phyloP scores from a whole-genome alignment of 2,329 filamentous ascomycete species.

The Botrytis byssoidea region DNA sequence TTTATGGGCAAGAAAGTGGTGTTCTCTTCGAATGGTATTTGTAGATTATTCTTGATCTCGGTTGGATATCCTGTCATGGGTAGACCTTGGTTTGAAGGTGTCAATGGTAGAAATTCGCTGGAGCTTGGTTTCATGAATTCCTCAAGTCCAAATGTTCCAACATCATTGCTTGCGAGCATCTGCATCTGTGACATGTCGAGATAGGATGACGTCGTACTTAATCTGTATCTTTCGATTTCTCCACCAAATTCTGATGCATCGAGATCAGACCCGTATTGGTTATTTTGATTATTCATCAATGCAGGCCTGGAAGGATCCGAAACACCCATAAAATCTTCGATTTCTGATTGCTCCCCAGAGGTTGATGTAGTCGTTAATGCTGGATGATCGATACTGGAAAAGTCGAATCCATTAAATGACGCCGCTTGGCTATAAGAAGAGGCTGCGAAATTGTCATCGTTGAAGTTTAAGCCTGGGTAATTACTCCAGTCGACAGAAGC shows the following conservation, averaged over 20 bases:
- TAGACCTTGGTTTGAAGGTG: slow-evolving; percentile 28
- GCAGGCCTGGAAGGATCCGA: slow-evolving; percentile 40
- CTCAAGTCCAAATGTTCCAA: slow-evolving; percentile 54
- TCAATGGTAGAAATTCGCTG: slow-evolving; percentile 21
- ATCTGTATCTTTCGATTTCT: slow-evolving; percentile 49
- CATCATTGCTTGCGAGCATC: slow-evolving; percentile 47
- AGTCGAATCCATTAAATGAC: slow-evolving; percentile 55
- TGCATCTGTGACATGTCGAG: slow-evolving; percentile 48
- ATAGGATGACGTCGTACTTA: slow-evolving; percentile 49
- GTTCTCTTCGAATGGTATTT: slow-evolving; percentile 40
- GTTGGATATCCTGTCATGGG: slow-evolving; percentile 26
- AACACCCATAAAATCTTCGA: slow-evolving; percentile 54
- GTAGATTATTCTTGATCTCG: slow-evolving; percentile 46
- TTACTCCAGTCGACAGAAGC: slow-evolving; percentile 55
- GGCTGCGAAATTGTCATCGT: slow-evolving; percentile 50
- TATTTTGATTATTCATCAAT: slow-evolving; percentile 45
- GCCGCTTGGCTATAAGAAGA: slow-evolving; percentile 56
- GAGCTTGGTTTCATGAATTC: slow-evolving; percentile 49
- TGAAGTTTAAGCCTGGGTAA: slow-evolving; percentile 51
- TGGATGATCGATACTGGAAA: slow-evolving; percentile 54
- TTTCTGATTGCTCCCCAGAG: slow-evolving; percentile 66
- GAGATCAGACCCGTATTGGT: slow-evolving; percentile 42
- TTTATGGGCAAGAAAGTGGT: slow-evolving; percentile 44
- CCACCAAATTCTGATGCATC: slow-evolving; percentile 42
- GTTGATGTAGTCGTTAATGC: slow-evolving; percentile 58